Evolutionary conservation across 2,329 filamentous ascomycete genomes (phyloP).

Genomic region (Colletotrichum siamense): DNA sequence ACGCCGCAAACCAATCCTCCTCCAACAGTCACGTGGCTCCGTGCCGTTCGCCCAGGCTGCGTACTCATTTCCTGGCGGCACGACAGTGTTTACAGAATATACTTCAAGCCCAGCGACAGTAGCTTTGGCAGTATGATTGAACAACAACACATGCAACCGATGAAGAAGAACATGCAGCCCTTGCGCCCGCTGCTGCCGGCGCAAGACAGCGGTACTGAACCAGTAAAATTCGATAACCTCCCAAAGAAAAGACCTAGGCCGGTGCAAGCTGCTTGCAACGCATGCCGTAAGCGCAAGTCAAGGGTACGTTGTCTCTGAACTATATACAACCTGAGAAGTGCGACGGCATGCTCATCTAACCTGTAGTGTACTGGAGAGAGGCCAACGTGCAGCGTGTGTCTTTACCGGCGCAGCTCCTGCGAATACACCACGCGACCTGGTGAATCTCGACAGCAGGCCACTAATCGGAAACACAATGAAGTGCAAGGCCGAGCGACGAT

Average conservation of each 20-base stretch:
- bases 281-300: background rate
- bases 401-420: constrained; percentile 15
- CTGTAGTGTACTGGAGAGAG: background rate
- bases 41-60: background rate
- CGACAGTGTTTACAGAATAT: background rate
- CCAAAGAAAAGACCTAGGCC: background rate
- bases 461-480: constrained; percentile 3
- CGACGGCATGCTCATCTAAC: rapidly evolving
- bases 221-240: background rate
- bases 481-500: background rate
- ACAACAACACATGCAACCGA: rapidly evolving
- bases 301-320: background rate
- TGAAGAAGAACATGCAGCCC: background rate
- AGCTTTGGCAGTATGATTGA: rapidly evolving
- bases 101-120: background rate
- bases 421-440: constrained; percentile 23
- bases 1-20: background rate
- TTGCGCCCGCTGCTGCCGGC: background rate
- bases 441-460: constrained; percentile 25
- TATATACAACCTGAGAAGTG: background rate
- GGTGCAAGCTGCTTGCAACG: background rate
- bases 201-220: rapidly evolving
- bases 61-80: background rate
- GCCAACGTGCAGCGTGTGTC: background rate
- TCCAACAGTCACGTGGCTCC: background rate